Conservation (phyloP, 768 basidiomycete species). For the Pleurotus giganteus region DNA sequence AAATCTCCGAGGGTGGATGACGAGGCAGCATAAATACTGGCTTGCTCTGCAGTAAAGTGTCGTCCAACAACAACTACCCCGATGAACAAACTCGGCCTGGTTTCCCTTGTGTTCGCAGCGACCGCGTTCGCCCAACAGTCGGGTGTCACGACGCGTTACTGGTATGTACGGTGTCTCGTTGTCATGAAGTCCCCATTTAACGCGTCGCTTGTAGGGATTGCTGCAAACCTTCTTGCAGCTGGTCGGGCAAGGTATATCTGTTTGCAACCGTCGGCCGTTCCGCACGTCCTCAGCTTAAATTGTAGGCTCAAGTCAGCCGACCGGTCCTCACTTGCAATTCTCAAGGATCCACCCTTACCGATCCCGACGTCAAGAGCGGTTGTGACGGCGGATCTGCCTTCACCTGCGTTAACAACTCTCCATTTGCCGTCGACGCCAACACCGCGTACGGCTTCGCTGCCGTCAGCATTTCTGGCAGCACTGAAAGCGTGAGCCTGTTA, state of each 20-base stretch:
- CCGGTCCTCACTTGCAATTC: slow-evolving; percentile 8
- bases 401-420: slow-evolving; percentile 4
- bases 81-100: not conserved
- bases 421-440: not conserved
- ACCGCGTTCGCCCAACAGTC: slow-evolving; percentile 2
- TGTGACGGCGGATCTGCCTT: slow-evolving; percentile 5
- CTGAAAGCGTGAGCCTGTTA: slow-evolving; percentile 1
- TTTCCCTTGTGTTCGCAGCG: slow-evolving; percentile 7
- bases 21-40: not conserved
- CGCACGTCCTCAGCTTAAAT: too few species aligned
- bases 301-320: not conserved
- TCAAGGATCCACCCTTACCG: slow-evolving; percentile 4
- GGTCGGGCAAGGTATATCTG: slow-evolving; percentile 3
- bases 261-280: not conserved
- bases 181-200: not conserved
- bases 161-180: not conserved
- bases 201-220: slow-evolving; percentile 1
- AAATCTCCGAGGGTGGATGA: not conserved
- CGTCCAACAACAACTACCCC: not conserved
- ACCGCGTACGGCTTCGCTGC: slow-evolving; percentile 5
- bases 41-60: not conserved
- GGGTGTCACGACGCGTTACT: slow-evolving; percentile 5
- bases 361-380: slow-evolving; percentile 5
- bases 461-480: slow-evolving; percentile 4
- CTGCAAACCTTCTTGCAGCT: slow-evolving; percentile 7